Percentiles rank a stretch among this genome's conserved stretches.
Conservation (phyloP, 306 rosid genomes). For the Glycine latifolia region DNA sequence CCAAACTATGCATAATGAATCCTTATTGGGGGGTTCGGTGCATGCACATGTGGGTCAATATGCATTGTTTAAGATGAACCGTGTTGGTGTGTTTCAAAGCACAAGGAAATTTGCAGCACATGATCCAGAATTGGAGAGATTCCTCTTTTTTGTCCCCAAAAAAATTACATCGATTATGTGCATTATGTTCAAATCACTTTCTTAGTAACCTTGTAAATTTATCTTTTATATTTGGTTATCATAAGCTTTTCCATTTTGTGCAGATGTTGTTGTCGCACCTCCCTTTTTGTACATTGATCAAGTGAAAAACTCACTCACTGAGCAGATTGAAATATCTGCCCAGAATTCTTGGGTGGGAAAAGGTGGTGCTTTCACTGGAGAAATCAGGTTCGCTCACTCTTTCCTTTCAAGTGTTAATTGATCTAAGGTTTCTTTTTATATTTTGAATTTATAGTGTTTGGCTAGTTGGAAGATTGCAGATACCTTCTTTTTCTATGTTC, state of each 20-base stretch:
- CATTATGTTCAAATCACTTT: neutral
- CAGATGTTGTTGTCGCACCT: constrained; percentile 99
- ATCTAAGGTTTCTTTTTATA: neutral
- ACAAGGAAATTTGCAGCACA: neutral
- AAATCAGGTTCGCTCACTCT: constrained; percentile 76
- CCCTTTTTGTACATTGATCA: constrained; percentile 89
- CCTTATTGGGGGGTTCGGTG: neutral
- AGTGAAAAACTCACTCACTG: constrained; percentile 81
- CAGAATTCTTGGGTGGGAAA: constrained; percentile 99
- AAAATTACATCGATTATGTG: constrained; percentile 1
- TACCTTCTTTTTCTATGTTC: constrained; percentile 16
- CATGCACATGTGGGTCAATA: neutral
- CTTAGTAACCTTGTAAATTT: constrained; percentile 19
- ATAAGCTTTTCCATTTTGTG: constrained; percentile 27
- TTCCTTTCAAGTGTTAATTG: too few relatives aligned
- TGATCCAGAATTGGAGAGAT: constrained; percentile 5
- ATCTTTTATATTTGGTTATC: constrained; percentile 22
- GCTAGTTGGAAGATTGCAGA: constrained; percentile 23
- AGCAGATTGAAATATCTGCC: constrained; percentile 84
- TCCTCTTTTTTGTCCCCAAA: neutral
- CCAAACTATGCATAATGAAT: neutral
- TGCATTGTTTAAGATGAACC: neutral
- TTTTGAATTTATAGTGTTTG: neutral
- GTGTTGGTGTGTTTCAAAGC: neutral
- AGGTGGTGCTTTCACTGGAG: constrained; percentile 99